These are phyloP conservation scores for Phlyctochytrium arcticum DNA, from an alignment of 192 early-diverging fungal species.

Conservation along the genomic window DNA sequence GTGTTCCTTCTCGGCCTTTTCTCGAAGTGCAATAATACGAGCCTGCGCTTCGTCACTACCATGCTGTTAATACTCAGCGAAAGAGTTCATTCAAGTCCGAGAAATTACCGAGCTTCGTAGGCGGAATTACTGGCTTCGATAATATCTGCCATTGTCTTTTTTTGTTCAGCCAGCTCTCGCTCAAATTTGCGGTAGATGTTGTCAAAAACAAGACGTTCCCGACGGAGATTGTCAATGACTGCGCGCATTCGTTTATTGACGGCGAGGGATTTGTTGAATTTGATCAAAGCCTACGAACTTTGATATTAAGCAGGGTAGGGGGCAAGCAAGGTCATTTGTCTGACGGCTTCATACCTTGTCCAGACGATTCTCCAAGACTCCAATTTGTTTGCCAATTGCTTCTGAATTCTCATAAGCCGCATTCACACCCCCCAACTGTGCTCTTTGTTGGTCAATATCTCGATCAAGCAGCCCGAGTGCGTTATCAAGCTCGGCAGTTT, in stretches of 20 bases:
- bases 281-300: conserved; percentile 42
- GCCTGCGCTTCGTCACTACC: conserved; percentile 56
- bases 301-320: background rate
- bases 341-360: conserved; percentile 37
- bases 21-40: conserved; percentile 47
- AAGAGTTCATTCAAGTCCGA: no score
- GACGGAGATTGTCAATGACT: conserved; percentile 51
- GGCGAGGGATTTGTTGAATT: conserved; percentile 57
- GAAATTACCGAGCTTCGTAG: conserved; percentile 59
- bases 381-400: conserved; percentile 51
- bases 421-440: conserved; percentile 50
- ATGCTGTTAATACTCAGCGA: background rate
- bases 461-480: conserved; percentile 30
- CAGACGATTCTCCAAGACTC: conserved; percentile 52
- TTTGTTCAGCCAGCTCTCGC: conserved; percentile 51
- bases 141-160: conserved; percentile 60
- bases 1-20: conserved; percentile 63
- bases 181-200: conserved; percentile 58
- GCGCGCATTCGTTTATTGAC: conserved; percentile 51
- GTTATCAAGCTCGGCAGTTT: conserved; percentile 35
- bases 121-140: conserved; percentile 59
- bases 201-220: conserved; percentile 58
- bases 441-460: conserved; percentile 46
- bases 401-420: conserved; percentile 45
- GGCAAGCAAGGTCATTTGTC: background rate